These are phyloP conservation scores for Hanseniaspora occidentalis DNA, from an alignment of 805 yeast species.

Conservation along the genomic window DNA sequence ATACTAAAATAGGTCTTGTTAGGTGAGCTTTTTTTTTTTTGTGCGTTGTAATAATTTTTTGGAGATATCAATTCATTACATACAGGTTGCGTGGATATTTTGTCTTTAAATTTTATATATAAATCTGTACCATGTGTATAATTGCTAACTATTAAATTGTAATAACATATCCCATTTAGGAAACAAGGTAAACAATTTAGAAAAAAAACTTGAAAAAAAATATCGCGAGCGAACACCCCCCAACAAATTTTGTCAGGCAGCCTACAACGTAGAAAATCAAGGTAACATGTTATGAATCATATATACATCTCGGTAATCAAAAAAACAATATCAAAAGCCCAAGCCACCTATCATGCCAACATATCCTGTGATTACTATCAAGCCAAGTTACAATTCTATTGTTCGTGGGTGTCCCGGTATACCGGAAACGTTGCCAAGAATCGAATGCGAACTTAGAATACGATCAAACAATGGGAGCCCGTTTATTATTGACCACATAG, in stretches of 20 bases:
- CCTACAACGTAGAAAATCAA: not conserved
- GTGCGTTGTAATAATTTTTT: too few relatives aligned
- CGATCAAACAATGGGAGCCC: conserved; percentile 38
- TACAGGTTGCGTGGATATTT: not conserved
- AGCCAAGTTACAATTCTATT: conserved; percentile 39
- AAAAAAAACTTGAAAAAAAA: not conserved
- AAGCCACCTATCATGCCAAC: not conserved
- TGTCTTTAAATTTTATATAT: not conserved
- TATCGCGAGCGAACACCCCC: not conserved
- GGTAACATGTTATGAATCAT: not conserved
- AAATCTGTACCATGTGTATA: not conserved
- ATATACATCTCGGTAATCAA: not conserved
- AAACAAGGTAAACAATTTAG: not conserved
- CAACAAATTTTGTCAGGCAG: not conserved
- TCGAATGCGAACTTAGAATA: conserved; percentile 43
- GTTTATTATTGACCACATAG: conserved; percentile 35
- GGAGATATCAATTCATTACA: too few relatives aligned
- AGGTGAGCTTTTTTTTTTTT: too few relatives aligned
- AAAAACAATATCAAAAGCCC: not conserved
- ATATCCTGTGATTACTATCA: conserved; percentile 27
- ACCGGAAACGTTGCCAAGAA: conserved; percentile 45
- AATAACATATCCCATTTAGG: not conserved
- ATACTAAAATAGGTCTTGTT: too few relatives aligned
- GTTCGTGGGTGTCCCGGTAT: conserved; percentile 62
- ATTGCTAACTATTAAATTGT: not conserved